Percentiles rank a stretch among this genome's conserved stretches.
These are phyloP conservation scores for Lichtheimia ornata DNA, from an alignment of 371 early-diverging fungal species.

Conservation along the genomic window DNA sequence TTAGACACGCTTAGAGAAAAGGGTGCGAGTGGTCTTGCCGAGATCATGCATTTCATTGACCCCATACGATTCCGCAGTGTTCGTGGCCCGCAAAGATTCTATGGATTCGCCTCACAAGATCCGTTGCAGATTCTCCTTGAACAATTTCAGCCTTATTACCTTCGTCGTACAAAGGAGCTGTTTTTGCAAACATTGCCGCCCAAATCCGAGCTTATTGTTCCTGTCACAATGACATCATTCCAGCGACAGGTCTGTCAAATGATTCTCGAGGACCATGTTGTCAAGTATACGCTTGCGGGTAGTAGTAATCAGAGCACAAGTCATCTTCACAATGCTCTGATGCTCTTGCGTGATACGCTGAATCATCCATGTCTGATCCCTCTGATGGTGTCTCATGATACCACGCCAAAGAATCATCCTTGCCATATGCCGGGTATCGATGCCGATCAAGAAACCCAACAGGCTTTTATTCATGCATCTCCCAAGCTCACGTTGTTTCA, in stretches of 20 bases:
- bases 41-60: slow-evolving; percentile 79
- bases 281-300: slow-evolving; percentile 33
- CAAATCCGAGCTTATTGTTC: slow-evolving; percentile 86
- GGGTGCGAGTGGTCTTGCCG: slow-evolving; percentile 70
- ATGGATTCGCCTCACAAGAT: slow-evolving; percentile 46
- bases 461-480: slow-evolving; percentile 62
- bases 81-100: slow-evolving; percentile 52
- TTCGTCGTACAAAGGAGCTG: slow-evolving; percentile 89
- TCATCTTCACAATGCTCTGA: slow-evolving; percentile 45
- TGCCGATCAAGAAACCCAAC: slow-evolving; percentile 37
- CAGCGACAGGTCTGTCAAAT: slow-evolving; percentile 83
- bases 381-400: too few relatives aligned
- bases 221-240: slow-evolving; percentile 73
- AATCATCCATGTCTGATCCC: slow-evolving; percentile 80
- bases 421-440: slow-evolving; percentile 33
- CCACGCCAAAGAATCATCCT: too few relatives aligned
- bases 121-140: slow-evolving; percentile 37
- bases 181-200: slow-evolving; percentile 85
- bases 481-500: slow-evolving; percentile 74
- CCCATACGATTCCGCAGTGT: slow-evolving; percentile 48
- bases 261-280: slow-evolving; percentile 53
- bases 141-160: slow-evolving; percentile 76
- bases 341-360: slow-evolving; percentile 72
- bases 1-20: slow-evolving; percentile 80
- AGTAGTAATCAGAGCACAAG: slow-evolving; percentile 36